phyloP scores from a whole-genome alignment of 495 filamentous ascomycete genomes.

The Haplographium delicatum region DNA sequence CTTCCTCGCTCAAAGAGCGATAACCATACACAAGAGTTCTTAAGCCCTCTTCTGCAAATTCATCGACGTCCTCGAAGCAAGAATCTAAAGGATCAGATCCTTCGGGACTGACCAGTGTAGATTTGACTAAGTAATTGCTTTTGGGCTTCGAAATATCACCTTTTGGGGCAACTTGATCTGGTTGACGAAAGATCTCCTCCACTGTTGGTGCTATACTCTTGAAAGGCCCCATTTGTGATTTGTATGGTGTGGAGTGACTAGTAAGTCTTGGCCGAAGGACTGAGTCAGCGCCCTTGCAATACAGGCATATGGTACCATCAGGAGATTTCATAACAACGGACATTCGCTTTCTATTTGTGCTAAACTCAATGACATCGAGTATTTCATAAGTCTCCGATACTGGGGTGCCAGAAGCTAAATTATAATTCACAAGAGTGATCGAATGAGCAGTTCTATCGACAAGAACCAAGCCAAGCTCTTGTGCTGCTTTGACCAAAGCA shows the following conservation, averaged over 20 bases:
- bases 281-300: slow-evolving; percentile 91
- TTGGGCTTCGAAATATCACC: no score
- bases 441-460: slow-evolving; percentile 53
- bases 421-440: slow-evolving; percentile 34
- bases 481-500: slow-evolving; percentile 78
- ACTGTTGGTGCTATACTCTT: background rate
- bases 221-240: background rate
- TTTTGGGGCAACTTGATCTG: no score
- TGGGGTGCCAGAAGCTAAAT: slow-evolving; percentile 3
- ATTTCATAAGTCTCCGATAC: slow-evolving; percentile 64
- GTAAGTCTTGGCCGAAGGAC: slow-evolving; percentile 60
- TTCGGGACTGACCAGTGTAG: background rate
- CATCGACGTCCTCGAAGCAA: slow-evolving; percentile 82
- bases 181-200: background rate
- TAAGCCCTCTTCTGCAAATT: slow-evolving; percentile 85
- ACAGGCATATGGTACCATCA: slow-evolving; percentile 71
- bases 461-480: slow-evolving; percentile 80
- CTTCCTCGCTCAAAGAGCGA: slow-evolving; percentile 65
- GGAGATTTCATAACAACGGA: slow-evolving; percentile 83
- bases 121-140: background rate
- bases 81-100: slow-evolving; percentile 49
- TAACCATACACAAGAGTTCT: slow-evolving; percentile 82
- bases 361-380: slow-evolving; percentile 90
- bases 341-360: slow-evolving; percentile 86
- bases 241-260: background rate